These are phyloP conservation scores for Tuber melanosporum DNA, from an alignment of 495 filamentous ascomycete genomes.

Conservation along the genomic window DNA sequence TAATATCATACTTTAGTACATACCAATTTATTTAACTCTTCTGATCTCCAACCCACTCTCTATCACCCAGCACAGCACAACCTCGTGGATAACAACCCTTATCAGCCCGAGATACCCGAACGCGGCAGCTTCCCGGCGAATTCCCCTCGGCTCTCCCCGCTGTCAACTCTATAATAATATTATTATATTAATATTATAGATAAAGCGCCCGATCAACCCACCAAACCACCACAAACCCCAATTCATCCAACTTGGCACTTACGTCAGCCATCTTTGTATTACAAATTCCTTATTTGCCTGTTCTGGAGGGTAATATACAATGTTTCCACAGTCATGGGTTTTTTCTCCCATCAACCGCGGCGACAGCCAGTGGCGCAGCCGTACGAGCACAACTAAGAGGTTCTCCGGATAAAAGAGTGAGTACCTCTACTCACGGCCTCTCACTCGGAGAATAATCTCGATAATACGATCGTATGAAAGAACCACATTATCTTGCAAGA, in stretches of 20 bases:
- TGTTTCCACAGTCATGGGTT: background rate
- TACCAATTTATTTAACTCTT: background rate
- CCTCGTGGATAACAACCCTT: background rate
- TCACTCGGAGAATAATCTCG: background rate
- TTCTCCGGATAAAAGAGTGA: background rate
- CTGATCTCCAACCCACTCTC: background rate
- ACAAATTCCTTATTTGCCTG: background rate
- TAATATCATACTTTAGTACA: background rate
- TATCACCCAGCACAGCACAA: background rate
- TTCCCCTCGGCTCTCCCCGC: background rate
- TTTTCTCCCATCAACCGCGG: background rate
- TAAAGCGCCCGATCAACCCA: background rate
- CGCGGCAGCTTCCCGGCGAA: background rate
- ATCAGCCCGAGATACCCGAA: background rate
- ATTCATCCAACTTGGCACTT: background rate
- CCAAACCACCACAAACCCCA: background rate
- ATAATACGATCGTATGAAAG: background rate
- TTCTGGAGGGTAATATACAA: background rate
- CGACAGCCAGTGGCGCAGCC: background rate
- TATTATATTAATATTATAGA: background rate
- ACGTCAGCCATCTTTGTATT: background rate
- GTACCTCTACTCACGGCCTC: background rate
- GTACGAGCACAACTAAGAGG: background rate
- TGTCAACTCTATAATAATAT: background rate
- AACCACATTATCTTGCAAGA: background rate